Base-by-base conservation (phyloP, 306 rosid species). In the Castanea mollissima region DNA sequence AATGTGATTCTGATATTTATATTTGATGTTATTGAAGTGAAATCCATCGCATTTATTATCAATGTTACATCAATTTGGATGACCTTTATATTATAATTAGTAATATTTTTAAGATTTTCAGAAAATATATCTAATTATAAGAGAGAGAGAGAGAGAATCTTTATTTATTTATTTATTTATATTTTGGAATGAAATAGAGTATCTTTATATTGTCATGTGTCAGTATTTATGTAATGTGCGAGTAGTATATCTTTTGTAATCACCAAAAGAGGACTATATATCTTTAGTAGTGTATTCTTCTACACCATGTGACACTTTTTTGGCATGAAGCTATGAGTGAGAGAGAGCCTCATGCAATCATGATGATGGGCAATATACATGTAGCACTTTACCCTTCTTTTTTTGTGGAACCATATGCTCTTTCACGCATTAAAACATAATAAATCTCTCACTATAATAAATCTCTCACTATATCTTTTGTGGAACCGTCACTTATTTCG, bases 321-420 rank as follows among this genome's bases (percentile, higher is more conserved):
- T 38, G 55, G 78, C 85, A 86, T 84, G 85, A 84, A 82, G 35
- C 29, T 80, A 73, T 80, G 86, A 85, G 75, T 69, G 86, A 88
- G 88, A 54, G 78, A 88, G 88, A 57, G 78, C 81, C 83, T 77
- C 76, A 78, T 80, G 85, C 71, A 88, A 88, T 83, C 87, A 89
- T 87, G 86, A 87, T 85, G 81, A 46, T 81, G 80, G 78, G 75
- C 63, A 85, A 69, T 74, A 55, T 73, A 16, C 73, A n/a, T 69
- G 67, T 46, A 77, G 25, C 56, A 19, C 65, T 81, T 35, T 34
- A 69, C 44, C 51, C 69, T 32, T 57, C 71, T 62, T 76, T 85
- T 77, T 85, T 77, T 21, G 70, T 80, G 80, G 77, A 81, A 63
- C 77, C 69, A 68, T 41, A 41, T 68, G 59, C 16, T 70, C 34